A percentile compares a stretch with the other conserved stretches of the same genome.
Conservation (phyloP, 2,329 filamentous ascomycete genomes). For the Xylariaceae sp. region DNA sequence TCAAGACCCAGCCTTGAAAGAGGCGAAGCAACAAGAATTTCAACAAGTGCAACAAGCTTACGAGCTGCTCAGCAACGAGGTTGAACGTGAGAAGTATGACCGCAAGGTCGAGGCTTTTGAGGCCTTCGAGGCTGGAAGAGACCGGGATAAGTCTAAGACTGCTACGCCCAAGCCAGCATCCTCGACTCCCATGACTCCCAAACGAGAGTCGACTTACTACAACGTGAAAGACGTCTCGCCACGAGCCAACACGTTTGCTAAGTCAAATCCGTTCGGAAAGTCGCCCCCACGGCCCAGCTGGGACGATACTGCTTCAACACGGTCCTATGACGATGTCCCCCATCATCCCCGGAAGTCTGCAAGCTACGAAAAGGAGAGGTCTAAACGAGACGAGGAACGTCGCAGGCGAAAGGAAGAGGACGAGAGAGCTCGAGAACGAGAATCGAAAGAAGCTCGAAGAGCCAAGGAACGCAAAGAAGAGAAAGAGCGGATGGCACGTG, state of each 20-base stretch:
- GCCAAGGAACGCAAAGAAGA: conserved; percentile 33
- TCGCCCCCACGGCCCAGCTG: conserved; percentile 37
- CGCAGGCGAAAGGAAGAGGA: conserved; percentile 34
- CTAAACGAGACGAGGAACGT: conserved; percentile 38
- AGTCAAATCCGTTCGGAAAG: conserved; percentile 34
- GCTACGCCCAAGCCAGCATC: conserved; percentile 9
- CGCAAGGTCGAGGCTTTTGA: conserved; percentile 59
- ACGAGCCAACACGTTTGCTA: conserved; percentile 37
- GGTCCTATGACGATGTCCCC: conserved; percentile 40
- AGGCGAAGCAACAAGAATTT: conserved; percentile 78
- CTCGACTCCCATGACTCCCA: conserved; percentile 33
- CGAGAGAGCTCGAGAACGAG: conserved; percentile 25
- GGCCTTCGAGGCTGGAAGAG: conserved; percentile 52
- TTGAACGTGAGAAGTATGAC: conserved; percentile 71
- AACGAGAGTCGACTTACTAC: conserved; percentile 33
- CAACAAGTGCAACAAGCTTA: conserved; percentile 91
- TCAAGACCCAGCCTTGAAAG: conserved; percentile 69
- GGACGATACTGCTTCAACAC: conserved; percentile 42
- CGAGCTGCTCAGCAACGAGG: conserved; percentile 78
- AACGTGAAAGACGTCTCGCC: conserved; percentile 50
- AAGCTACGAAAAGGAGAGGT: conserved; percentile 41
- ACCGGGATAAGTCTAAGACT: conserved; percentile 36
- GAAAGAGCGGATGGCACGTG: conserved; percentile 15
- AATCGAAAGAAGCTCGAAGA: conserved; percentile 20
- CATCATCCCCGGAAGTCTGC: conserved; percentile 41